A percentile compares a stretch with the other conserved stretches of the same genome.
Evolutionary conservation across 2,329 filamentous ascomycete genomes (phyloP).

Genomic region (Penicillium corylophilum): DNA sequence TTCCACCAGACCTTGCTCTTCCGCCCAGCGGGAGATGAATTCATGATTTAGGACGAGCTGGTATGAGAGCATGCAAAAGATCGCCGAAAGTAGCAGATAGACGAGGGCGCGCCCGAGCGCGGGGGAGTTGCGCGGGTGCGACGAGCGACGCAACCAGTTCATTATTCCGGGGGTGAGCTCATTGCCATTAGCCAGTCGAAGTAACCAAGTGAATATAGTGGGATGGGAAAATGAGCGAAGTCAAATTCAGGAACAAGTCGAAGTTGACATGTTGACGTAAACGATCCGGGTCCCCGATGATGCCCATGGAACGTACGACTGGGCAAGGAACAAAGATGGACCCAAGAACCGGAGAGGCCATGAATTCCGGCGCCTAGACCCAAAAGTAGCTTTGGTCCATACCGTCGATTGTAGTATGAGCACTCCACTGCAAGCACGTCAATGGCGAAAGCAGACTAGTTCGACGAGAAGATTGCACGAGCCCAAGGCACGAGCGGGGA

Average conservation of each 20-base stretch:
- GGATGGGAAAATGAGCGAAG: background rate
- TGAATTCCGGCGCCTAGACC: too few relatives aligned
- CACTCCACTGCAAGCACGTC: too few relatives aligned
- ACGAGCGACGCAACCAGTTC: conserved; percentile 3
- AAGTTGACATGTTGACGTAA: background rate
- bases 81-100: conserved; percentile 14
- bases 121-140: conserved; percentile 2
- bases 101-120: conserved; percentile 13
- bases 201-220: background rate
- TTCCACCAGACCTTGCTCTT: background rate
- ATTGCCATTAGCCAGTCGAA: background rate
- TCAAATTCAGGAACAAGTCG: background rate
- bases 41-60: conserved; percentile 20
- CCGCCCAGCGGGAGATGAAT: conserved; percentile 2
- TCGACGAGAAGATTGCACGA: background rate
- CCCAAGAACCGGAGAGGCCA: too few relatives aligned
- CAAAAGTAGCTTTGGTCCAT: too few relatives aligned
- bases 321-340: background rate
- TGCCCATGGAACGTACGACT: background rate
- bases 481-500: background rate
- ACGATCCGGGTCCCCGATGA: background rate
- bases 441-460: background rate
- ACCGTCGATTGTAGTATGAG: too few relatives aligned
- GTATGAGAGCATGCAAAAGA: conserved; percentile 18
- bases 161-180: background rate